A percentile compares a stretch with the other conserved stretches of the same genome.
These are phyloP conservation scores for Immersiporthe knoxdaviesiana DNA, from an alignment of 2,329 filamentous ascomycete species.

Conservation along the genomic window DNA sequence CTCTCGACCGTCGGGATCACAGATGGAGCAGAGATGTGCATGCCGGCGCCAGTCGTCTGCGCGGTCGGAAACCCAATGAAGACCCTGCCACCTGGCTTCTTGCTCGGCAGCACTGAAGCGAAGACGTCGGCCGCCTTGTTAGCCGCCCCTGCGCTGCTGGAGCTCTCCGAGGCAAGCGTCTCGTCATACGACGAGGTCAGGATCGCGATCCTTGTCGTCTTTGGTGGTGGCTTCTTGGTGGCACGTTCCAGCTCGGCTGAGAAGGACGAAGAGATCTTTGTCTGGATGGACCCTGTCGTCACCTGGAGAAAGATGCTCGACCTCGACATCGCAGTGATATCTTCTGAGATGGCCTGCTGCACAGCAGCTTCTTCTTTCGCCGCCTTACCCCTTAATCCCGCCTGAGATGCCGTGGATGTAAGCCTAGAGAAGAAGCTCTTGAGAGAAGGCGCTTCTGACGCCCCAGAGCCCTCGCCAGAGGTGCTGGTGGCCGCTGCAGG, in stretches of 20 bases:
- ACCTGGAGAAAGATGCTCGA: slow-evolving; percentile 88
- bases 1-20: slow-evolving; percentile 97
- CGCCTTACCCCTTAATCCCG: slow-evolving; percentile 55
- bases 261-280: slow-evolving; percentile 72
- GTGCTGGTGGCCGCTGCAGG: slow-evolving; percentile 49
- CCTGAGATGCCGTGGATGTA: slow-evolving; percentile 60
- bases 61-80: slow-evolving; percentile 98
- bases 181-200: slow-evolving; percentile 92
- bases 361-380: slow-evolving; percentile 65
- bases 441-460: slow-evolving; percentile 63
- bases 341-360: slow-evolving; percentile 68
- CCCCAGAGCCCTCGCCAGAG: slow-evolving; percentile 52
- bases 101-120: slow-evolving; percentile 84
- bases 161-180: slow-evolving; percentile 65
- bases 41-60: slow-evolving; percentile 91
- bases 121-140: slow-evolving; percentile 77
- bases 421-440: slow-evolving; percentile 80
- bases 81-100: slow-evolving; percentile 79
- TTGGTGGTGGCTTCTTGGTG: slow-evolving; percentile 95
- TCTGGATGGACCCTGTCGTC: slow-evolving; percentile 80
- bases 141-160: slow-evolving; percentile 47
- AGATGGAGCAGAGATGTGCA: slow-evolving; percentile 93
- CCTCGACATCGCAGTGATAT: slow-evolving; percentile 70
- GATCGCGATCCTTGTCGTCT: slow-evolving; percentile 81
- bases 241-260: slow-evolving; percentile 88